phyloP scores from a whole-genome alignment of 2,329 filamentous ascomycete species.

The Parafenestella ontariensis region DNA sequence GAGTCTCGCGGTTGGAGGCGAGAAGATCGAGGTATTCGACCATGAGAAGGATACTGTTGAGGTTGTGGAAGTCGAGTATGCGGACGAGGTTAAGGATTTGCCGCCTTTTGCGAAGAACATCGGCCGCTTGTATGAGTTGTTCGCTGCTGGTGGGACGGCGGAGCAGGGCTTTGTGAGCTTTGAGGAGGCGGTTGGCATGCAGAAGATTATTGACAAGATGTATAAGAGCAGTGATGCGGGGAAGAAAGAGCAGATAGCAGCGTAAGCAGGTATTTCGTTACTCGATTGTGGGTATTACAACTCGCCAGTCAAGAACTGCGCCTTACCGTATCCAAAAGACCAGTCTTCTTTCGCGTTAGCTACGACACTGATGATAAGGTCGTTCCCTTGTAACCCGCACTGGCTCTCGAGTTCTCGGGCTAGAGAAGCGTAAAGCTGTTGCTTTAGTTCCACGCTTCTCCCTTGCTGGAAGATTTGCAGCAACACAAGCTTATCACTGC shows the following conservation, averaged over 20 bases:
- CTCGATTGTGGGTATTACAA: too few relatives aligned
- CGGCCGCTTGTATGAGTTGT: constrained; percentile 63
- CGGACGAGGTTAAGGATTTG: constrained; percentile 55
- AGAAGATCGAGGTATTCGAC: constrained; percentile 60
- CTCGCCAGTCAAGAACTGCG: too few relatives aligned
- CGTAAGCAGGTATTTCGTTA: background rate
- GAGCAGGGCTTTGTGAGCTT: constrained; percentile 10
- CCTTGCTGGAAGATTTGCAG: too few relatives aligned
- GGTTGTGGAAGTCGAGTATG: constrained; percentile 52
- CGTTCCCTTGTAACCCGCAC: too few relatives aligned
- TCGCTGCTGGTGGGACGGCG: constrained; percentile 46
- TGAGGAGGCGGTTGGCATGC: constrained; percentile 7
- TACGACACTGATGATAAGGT: too few relatives aligned
- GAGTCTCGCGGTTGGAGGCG: constrained; percentile 43
- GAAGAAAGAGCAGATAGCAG: background rate
- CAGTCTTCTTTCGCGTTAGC: too few relatives aligned
- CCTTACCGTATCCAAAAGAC: too few relatives aligned
- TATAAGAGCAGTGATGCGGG: constrained; percentile 4
- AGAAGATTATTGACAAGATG: constrained; percentile 1
- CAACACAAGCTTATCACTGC: too few relatives aligned
- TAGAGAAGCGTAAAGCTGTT: too few relatives aligned
- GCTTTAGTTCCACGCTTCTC: too few relatives aligned
- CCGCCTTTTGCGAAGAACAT: constrained; percentile 55
- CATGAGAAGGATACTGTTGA: constrained; percentile 56
- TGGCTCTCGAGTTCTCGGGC: too few relatives aligned